phyloP scores from a whole-genome alignment of 805 yeast genomes.

The Wickerhamomyces mucosus region DNA sequence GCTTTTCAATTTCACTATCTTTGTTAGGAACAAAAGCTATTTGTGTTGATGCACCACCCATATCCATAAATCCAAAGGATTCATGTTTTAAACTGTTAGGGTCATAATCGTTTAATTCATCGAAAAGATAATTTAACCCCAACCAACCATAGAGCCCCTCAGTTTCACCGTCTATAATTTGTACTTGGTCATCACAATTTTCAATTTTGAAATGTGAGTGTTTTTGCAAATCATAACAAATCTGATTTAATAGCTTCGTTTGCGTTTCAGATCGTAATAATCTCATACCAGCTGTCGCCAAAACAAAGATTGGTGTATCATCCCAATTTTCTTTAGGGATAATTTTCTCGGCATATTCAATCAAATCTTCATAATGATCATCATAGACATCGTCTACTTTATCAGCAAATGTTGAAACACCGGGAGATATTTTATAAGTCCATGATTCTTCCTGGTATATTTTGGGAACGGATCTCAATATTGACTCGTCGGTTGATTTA shows the following conservation, averaged over 20 bases:
- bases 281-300: slow-evolving; percentile 97
- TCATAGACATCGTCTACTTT: slow-evolving; percentile 53
- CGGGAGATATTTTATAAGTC: slow-evolving; percentile 72
- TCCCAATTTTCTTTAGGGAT: slow-evolving; percentile 53
- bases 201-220: slow-evolving; percentile 44
- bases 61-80: slow-evolving; percentile 94
- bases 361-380: slow-evolving; percentile 55
- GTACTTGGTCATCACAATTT: slow-evolving; percentile 62
- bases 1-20: slow-evolving; percentile 47
- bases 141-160: slow-evolving; percentile 97
- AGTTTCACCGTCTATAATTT: slow-evolving; percentile 86
- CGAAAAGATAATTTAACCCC: slow-evolving; percentile 76
- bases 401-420: slow-evolving; percentile 62
- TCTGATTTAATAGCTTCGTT: slow-evolving; percentile 40
- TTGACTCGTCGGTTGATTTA: slow-evolving; percentile 21
- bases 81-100: slow-evolving; percentile 27
- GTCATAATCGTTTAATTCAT: slow-evolving; percentile 45
- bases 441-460: slow-evolving; percentile 56
- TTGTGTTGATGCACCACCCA: slow-evolving; percentile 99
- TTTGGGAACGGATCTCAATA: slow-evolving; percentile 54
- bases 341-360: slow-evolving; percentile 58
- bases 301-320: slow-evolving; percentile 79
- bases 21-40: slow-evolving; percentile 83
- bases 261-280: slow-evolving; percentile 50
- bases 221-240: slow-evolving; percentile 48